Evolutionary conservation across 768 basidiomycete genomes (phyloP).

Genomic region (Amanita phalloides): DNA sequence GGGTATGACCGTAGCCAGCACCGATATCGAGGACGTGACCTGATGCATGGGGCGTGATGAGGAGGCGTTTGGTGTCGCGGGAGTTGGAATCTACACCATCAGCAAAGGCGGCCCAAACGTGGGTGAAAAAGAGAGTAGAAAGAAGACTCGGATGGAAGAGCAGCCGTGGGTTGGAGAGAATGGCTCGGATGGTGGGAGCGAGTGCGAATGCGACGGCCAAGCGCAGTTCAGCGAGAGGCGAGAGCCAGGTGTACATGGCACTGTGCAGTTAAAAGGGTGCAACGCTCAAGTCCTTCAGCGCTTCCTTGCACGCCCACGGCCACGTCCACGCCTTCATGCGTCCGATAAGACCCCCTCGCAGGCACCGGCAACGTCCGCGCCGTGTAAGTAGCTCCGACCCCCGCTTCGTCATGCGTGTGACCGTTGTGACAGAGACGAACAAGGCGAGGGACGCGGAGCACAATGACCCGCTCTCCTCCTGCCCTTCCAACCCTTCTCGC

Average conservation of each 20-base stretch:
- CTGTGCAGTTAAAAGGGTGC: no score
- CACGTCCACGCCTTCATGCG: no score
- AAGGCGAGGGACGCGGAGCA: background rate
- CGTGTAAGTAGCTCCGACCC: no score
- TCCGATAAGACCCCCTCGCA: background rate
- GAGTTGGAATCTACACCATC: slow-evolving; percentile 32
- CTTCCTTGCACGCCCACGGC: no score
- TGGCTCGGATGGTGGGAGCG: slow-evolving; percentile 32
- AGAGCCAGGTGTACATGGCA: no score
- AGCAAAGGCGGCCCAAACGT: slow-evolving; percentile 46
- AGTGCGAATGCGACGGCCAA: slow-evolving; percentile 9
- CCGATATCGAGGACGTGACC: slow-evolving; percentile 62
- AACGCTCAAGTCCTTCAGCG: no score
- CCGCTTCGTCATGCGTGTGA: background rate
- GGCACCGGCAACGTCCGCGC: background rate
- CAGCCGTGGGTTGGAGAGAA: slow-evolving; percentile 30
- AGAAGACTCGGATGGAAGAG: slow-evolving; percentile 12
- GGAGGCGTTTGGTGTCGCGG: slow-evolving; percentile 26
- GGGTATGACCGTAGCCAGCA: slow-evolving; percentile 57
- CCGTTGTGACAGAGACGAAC: background rate
- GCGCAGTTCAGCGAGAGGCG: background rate
- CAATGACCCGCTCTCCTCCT: background rate
- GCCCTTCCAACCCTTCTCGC: slow-evolving; percentile 12
- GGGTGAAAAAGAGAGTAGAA: slow-evolving; percentile 36
- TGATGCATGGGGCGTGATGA: slow-evolving; percentile 43